phyloP scores from a whole-genome alignment of 139 green algal genomes.

The Chlamydomonas sp. region DNA sequence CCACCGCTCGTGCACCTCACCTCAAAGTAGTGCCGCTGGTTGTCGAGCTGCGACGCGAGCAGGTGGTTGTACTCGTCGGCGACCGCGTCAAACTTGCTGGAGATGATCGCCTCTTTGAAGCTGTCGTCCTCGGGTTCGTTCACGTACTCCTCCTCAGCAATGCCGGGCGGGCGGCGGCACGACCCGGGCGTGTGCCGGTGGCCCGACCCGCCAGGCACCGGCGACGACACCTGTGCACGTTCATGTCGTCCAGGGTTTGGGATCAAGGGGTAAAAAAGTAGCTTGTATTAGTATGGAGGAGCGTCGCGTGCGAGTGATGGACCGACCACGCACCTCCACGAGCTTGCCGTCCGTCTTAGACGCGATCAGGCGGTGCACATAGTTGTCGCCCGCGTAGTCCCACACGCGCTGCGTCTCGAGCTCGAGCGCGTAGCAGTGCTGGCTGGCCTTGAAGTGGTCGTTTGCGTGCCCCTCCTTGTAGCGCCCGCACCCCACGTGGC shows the following conservation, averaged over 20 bases:
- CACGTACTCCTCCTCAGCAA: neutral
- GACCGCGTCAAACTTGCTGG: conserved; percentile 69
- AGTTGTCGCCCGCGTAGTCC: conserved; percentile 94
- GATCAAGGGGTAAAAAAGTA: no score
- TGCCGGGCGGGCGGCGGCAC: no score
- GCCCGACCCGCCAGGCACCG: no score
- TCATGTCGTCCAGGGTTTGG: no score
- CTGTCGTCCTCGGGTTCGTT: neutral
- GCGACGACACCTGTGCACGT: no score
- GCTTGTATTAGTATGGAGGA: no score
- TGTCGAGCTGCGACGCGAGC: conserved; percentile 83
- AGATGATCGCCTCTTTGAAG: conserved; percentile 63
- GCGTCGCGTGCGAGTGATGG: no score
- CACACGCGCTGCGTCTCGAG: conserved; percentile 88
- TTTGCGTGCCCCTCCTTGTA: conserved; percentile 64
- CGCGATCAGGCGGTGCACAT: conserved; percentile 93
- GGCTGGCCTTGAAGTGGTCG: conserved; percentile 72
- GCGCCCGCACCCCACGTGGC: conserved; percentile 87
- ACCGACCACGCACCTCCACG: no score
- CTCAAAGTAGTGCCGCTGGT: conserved; percentile 83
- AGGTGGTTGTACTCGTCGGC: conserved; percentile 86
- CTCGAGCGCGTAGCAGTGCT: conserved; percentile 92
- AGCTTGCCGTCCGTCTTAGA: conserved; percentile 88
- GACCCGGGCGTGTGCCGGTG: no score
- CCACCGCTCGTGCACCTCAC: no score